phyloP scores from a whole-genome alignment of 2,329 filamentous ascomycete species.

The Dryadomyces sulphureus region DNA sequence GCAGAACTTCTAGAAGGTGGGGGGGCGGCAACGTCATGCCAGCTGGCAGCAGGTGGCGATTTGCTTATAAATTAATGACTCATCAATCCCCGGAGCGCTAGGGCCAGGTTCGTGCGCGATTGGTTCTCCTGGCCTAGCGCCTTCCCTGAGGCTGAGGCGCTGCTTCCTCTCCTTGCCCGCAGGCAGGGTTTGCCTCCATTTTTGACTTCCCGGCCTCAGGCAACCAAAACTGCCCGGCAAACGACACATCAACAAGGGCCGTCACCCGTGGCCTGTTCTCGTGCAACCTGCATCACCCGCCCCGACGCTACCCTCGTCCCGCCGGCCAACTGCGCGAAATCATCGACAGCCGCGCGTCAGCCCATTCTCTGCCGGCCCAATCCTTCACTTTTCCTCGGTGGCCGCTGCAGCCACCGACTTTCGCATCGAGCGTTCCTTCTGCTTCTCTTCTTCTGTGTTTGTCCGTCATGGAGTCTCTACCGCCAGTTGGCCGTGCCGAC shows the following conservation, averaged over 20 bases:
- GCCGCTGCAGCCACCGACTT: background rate
- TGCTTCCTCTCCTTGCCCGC: background rate
- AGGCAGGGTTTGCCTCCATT: background rate
- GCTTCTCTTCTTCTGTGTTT: background rate
- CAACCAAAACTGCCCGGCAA: background rate
- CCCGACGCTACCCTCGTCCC: too few relatives aligned
- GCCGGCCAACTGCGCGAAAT: background rate
- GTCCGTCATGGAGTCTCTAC: conserved; percentile 27
- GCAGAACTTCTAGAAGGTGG: too few relatives aligned
- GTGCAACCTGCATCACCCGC: too few relatives aligned
- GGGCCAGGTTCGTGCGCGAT: background rate
- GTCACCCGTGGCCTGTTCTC: background rate
- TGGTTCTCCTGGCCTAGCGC: background rate
- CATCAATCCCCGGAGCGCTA: background rate
- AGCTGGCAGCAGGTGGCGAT: background rate
- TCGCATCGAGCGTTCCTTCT: background rate
- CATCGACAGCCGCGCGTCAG: background rate
- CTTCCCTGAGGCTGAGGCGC: background rate
- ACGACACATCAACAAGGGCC: background rate
- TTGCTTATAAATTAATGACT: too few relatives aligned
- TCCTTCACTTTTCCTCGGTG: too few relatives aligned
- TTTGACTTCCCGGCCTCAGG: background rate
- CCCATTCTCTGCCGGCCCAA: background rate
- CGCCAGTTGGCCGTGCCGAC: conserved; percentile 14
- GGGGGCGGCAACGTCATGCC: background rate